A percentile compares a stretch with the other conserved stretches of the same genome.
Evolutionary conservation across 2,329 filamentous ascomycete genomes (phyloP).

Genomic region (Trichoderma polysporum): DNA sequence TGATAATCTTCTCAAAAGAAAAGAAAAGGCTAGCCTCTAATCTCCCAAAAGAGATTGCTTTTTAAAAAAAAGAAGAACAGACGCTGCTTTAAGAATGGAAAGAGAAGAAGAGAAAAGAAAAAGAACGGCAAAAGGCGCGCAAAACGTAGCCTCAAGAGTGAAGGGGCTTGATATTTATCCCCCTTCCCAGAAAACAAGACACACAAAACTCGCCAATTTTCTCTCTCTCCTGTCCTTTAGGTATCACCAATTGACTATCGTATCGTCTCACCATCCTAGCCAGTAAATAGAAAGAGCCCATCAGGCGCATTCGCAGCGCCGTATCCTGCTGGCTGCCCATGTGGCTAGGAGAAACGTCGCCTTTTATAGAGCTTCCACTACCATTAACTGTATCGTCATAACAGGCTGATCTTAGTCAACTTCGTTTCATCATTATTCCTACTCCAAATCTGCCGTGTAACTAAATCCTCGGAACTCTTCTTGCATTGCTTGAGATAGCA

Average conservation of each 20-base stretch:
- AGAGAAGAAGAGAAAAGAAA: not conserved
- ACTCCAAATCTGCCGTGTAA: constrained; percentile 90
- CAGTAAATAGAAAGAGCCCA: not conserved
- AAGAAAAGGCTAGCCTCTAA: not conserved
- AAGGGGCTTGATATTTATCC: not conserved
- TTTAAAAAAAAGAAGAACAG: constrained; percentile 4
- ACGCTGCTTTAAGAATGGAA: constrained; percentile 12
- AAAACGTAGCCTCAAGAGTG: not conserved
- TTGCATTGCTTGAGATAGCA: constrained; percentile 97
- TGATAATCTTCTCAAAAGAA: not conserved
- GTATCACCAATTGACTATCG: constrained; percentile 1
- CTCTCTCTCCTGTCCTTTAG: not conserved
- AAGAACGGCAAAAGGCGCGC: constrained; percentile 4
- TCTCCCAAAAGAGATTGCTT: constrained; percentile 10
- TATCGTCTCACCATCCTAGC: not conserved
- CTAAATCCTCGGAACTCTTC: constrained; percentile 99
- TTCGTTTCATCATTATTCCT: constrained; percentile 28
- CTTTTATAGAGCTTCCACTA: not conserved
- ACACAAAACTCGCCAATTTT: not conserved
- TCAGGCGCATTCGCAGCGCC: not conserved
- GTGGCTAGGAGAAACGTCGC: not conserved
- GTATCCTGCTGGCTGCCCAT: not conserved
- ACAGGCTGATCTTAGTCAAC: constrained; percentile 20
- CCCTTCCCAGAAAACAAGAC: not conserved
- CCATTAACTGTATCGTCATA: constrained; percentile 16